phyloP scores from a whole-genome alignment of 1,139 yeast species.

The Pichia sp. region DNA sequence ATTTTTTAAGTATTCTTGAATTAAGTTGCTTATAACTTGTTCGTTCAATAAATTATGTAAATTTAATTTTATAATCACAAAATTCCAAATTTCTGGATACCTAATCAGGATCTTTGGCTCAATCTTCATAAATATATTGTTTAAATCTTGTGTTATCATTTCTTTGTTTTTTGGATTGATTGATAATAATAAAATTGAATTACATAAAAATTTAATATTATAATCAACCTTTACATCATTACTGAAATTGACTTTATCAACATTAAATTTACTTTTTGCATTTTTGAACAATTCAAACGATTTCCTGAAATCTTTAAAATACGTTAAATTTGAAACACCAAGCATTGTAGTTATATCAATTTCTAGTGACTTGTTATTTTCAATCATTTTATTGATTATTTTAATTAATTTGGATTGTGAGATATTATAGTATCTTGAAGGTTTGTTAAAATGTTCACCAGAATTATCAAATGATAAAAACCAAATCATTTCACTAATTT shows the following conservation, averaged over 20 bases:
- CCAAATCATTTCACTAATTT: slow-evolving; percentile 27
- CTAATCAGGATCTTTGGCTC: slow-evolving; percentile 16
- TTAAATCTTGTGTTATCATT: slow-evolving; percentile 15
- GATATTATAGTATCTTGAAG: slow-evolving; percentile 18
- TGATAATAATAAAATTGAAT: slow-evolving; percentile 22
- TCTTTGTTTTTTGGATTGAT: slow-evolving; percentile 10
- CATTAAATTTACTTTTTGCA: slow-evolving; percentile 26
- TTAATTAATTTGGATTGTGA: slow-evolving; percentile 24
- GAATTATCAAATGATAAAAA: slow-evolving; percentile 24
- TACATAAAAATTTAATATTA: slow-evolving; percentile 25
- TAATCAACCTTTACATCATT: slow-evolving; percentile 20
- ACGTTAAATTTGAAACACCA: slow-evolving; percentile 25
- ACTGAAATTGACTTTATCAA: background rate
- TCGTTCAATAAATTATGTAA: slow-evolving; percentile 18
- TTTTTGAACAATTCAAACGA: slow-evolving; percentile 22
- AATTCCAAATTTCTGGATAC: slow-evolving; percentile 28
- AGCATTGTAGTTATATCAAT: slow-evolving; percentile 24
- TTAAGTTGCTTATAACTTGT: slow-evolving; percentile 12
- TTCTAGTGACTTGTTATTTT: slow-evolving; percentile 13
- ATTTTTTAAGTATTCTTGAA: slow-evolving; percentile 16
- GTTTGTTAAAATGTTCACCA: slow-evolving; percentile 20
- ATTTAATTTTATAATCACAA: slow-evolving; percentile 22
- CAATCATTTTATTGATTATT: slow-evolving; percentile 18
- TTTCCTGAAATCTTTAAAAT: slow-evolving; percentile 19
- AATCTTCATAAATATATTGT: slow-evolving; percentile 15